Conservation (phyloP, 768 basidiomycete genomes). For the Rhodotorula toruloides region DNA sequence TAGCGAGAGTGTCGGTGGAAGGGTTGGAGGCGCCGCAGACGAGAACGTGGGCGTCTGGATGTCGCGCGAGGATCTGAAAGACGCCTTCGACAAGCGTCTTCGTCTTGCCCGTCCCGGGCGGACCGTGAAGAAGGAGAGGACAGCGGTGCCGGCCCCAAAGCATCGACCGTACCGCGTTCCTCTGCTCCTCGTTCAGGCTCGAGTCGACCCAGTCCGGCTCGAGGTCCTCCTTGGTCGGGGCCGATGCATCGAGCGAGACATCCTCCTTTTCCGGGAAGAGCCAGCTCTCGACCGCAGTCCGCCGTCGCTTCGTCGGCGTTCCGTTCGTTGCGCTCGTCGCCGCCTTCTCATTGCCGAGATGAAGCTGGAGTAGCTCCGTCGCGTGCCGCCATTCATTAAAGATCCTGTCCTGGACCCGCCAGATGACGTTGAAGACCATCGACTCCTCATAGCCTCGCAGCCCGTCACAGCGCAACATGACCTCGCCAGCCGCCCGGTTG, state of each 20-base stretch:
- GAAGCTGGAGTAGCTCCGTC: slow-evolving; percentile 9
- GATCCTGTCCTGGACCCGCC: slow-evolving; percentile 37
- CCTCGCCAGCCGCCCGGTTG: slow-evolving; percentile 42
- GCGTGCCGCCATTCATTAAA: slow-evolving; percentile 22
- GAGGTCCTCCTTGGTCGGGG: not conserved
- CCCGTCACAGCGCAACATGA: slow-evolving; percentile 40
- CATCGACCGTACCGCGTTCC: slow-evolving; percentile 42
- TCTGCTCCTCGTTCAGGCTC: slow-evolving; percentile 46
- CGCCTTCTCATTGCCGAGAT: slow-evolving; percentile 4
- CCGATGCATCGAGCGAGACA: not conserved
- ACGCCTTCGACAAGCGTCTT: slow-evolving; percentile 45
- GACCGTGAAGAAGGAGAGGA: slow-evolving; percentile 47
- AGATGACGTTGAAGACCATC: slow-evolving; percentile 22
- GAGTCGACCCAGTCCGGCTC: slow-evolving; percentile 38
- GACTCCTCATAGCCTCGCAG: slow-evolving; percentile 11
- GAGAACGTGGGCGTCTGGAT: slow-evolving; percentile 43
- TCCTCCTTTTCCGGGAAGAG: slow-evolving; percentile 42
- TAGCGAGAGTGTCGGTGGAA: slow-evolving; percentile 47
- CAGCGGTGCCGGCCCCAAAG: slow-evolving; percentile 28
- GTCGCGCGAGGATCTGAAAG: slow-evolving; percentile 43
- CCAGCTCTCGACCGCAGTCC: slow-evolving; percentile 37
- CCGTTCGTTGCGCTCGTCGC: not conserved
- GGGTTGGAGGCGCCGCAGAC: slow-evolving; percentile 47
- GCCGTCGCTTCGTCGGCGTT: not conserved
- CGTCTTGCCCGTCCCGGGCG: slow-evolving; percentile 45